These are phyloP conservation scores for Botrytis aclada DNA, from an alignment of 2,329 filamentous ascomycete genomes.

Conservation along the genomic window DNA sequence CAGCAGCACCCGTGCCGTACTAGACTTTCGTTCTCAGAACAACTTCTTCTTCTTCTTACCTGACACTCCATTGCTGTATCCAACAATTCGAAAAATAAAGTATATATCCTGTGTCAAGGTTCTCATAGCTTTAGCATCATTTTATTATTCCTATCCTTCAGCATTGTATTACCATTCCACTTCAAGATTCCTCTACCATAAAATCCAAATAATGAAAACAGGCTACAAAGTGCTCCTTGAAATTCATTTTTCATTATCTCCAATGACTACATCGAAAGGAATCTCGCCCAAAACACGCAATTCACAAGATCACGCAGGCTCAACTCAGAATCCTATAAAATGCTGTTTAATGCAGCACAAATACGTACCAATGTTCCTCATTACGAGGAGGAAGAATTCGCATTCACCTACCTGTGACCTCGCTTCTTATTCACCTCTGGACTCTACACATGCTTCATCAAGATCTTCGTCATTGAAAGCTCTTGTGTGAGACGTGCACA, in stretches of 20 bases:
- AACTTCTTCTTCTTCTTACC: neutral
- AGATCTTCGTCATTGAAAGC: too few species aligned
- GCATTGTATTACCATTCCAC: neutral
- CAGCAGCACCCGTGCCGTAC: too few species aligned
- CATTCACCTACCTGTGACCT: neutral
- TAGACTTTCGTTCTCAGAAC: neutral
- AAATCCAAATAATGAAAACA: neutral
- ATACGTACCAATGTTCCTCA: neutral
- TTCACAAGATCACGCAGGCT: neutral
- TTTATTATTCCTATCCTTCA: neutral
- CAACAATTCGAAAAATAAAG: too few species aligned
- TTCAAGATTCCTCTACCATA: neutral
- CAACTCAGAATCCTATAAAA: neutral
- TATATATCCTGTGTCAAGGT: too few species aligned
- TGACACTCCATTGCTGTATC: neutral
- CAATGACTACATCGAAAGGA: neutral
- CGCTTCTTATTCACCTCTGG: neutral
- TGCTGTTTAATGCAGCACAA: too few species aligned
- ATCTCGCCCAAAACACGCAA: neutral
- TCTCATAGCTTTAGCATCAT: neutral
- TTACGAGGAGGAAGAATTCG: neutral
- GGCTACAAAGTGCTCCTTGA: neutral
- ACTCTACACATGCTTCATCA: rapidly evolving
- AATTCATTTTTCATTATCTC: neutral
- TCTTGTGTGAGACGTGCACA: neutral